A percentile compares a stretch with the other conserved stretches of the same genome.
Evolutionary conservation across 345 rosid species (phyloP).

Genomic region (Psidium guajava): DNA sequence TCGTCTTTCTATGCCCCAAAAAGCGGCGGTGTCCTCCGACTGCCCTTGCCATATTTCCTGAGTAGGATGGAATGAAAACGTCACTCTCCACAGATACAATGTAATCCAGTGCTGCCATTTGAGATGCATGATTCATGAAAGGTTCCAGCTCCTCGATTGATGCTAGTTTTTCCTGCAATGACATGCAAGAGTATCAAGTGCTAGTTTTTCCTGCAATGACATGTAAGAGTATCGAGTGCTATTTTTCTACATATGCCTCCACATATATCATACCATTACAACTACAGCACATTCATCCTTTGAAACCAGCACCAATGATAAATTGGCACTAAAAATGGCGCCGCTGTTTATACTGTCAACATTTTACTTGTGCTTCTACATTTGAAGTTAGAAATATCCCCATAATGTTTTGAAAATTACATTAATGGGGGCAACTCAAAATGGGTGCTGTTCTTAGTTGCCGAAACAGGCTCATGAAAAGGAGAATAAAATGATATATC

Average conservation of each 20-base stretch:
- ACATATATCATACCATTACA: background rate
- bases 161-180: slow-evolving; percentile 22
- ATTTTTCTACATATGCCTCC: background rate
- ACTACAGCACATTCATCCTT: background rate
- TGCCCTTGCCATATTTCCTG: slow-evolving; percentile 46
- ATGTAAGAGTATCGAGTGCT: background rate
- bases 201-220: slow-evolving; percentile 9
- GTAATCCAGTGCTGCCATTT: slow-evolving; percentile 48
- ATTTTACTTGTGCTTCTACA: background rate
- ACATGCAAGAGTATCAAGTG: background rate
- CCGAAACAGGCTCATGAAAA: background rate
- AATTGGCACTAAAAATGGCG: background rate
- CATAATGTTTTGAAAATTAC: background rate
- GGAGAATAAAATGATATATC: background rate
- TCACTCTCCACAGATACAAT: slow-evolving; percentile 33
- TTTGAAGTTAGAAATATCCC: background rate
- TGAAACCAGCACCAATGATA: background rate
- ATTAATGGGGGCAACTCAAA: background rate
- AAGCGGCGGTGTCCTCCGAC: slow-evolving; percentile 36
- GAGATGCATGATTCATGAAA: slow-evolving; percentile 23
- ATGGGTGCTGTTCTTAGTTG: background rate
- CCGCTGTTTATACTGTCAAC: background rate
- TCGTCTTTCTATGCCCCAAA: slow-evolving; percentile 10
- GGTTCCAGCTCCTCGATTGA: slow-evolving; percentile 27
- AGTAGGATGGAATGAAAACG: slow-evolving; percentile 31